Base-by-base conservation (phyloP, 208 protist species). In the Trypanosoma vivax region DNA sequence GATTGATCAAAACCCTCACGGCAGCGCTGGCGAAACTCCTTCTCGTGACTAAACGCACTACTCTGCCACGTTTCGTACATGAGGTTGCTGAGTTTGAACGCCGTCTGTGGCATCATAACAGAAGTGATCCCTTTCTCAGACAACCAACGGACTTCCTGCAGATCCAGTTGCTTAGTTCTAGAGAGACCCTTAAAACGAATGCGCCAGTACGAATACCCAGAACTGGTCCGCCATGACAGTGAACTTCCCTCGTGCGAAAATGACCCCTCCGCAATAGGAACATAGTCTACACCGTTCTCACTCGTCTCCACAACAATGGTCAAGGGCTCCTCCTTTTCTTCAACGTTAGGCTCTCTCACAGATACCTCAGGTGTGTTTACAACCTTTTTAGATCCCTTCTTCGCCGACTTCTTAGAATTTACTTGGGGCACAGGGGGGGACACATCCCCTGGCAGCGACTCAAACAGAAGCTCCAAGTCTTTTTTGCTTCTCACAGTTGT, bases 241-340 rank as follows among this genome's bases (percentile, higher is more conserved):
- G 46, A 45, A 21, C 55, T 67, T 40, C 65, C 60, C 18, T 35
- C 19, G 16, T 50, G 27, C 9, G 55, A 50, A 28, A 71, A 61
- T 7, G 9, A 13, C 3, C 45, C 24, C 29, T 61, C 49, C 29
- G 73, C 60, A 73, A 77, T 16, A 30, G 61, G 35, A 53, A 76
- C 72, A 56, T 72, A 93, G 59, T 90, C 75, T 1, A 76, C 45
- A n/a, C 79, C 86, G 50, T 86, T 88, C 18, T 71, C 54, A 68
- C 86, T 89, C 28, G 50, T 84, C 60, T 93, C 86, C 16, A 93
- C 79, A 21, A 80, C 43, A 30, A 83, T 51, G 13, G 31, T 51
- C 24, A 60, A 31, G n/a, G 16, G 5, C 6, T 38, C 24, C 38
- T 35, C 23, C 33, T 63, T 48, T 43, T 25, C 47, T 41, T 27